phyloP scores from a whole-genome alignment of 495 filamentous ascomycete genomes.

The Monascus purpureus region DNA sequence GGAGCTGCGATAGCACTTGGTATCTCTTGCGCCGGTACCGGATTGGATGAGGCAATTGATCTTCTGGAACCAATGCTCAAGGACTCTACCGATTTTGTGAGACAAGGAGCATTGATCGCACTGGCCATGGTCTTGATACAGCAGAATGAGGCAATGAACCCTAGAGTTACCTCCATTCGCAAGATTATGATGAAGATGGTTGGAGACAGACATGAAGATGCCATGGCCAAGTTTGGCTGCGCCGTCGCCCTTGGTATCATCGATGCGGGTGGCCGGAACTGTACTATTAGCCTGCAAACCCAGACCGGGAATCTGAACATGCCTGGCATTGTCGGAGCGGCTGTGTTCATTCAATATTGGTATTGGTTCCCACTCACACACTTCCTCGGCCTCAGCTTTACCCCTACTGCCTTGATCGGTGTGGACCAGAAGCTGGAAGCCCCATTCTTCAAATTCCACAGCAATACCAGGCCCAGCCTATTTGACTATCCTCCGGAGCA shows the following conservation, averaged over 20 bases:
- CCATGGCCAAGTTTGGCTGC: conserved; percentile 97
- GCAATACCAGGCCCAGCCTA: conserved; percentile 81
- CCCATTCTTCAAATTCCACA: conserved; percentile 92
- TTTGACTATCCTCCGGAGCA: conserved; percentile 98
- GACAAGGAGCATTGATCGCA: conserved; percentile 91
- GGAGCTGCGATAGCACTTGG: conserved; percentile 97
- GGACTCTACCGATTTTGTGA: conserved; percentile 95
- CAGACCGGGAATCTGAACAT: conserved; percentile 97
- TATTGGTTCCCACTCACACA: conserved; percentile 99
- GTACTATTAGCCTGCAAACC: conserved; percentile 93
- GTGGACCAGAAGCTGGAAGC: conserved; percentile 88
- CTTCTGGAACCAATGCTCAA: conserved; percentile 98
- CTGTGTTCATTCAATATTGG: conserved; percentile 99
- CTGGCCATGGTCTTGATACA: conserved; percentile 96
- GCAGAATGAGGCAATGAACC: conserved; percentile 93
- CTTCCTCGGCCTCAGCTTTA: conserved; percentile 88
- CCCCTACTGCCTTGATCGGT: conserved; percentile 86
- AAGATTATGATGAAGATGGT: conserved; percentile 85
- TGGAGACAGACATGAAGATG: conserved; percentile 92
- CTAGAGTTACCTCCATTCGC: conserved; percentile 67
- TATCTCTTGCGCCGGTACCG: conserved; percentile 95
- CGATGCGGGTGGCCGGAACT: conserved; percentile 95
- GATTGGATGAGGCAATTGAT: conserved; percentile 91
- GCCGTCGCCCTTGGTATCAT: conserved; percentile 93
- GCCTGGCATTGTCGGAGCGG: conserved; percentile 93